Percentiles rank a stretch among this genome's conserved stretches.
Conservation (phyloP, 371 early-diverging fungal species). For the Saksenaea vasiformis region DNA sequence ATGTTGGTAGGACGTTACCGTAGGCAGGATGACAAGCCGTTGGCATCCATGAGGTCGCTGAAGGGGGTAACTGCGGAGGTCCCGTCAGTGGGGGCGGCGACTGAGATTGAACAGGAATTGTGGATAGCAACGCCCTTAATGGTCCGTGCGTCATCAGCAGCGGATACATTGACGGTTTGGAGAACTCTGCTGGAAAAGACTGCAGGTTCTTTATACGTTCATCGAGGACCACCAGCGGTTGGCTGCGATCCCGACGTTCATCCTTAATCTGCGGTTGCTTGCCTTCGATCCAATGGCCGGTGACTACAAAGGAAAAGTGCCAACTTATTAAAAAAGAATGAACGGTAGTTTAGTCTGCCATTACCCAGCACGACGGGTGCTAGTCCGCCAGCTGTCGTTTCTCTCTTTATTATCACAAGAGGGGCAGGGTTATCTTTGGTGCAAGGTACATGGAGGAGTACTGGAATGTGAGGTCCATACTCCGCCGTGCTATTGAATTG, state of each 20-base stretch:
- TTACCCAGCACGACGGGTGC: conserved; percentile 47
- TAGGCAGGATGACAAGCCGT: conserved; percentile 2
- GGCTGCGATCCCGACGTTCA: conserved; percentile 25
- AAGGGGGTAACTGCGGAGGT: background rate
- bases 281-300: conserved; percentile 17
- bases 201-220: conserved; percentile 12
- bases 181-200: conserved; percentile 10
- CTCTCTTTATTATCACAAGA: conserved; percentile 32
- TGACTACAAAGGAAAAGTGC: conserved; percentile 11
- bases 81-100: conserved; percentile 1
- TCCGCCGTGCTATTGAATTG: conserved; percentile 23
- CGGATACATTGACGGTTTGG: conserved; percentile 21
- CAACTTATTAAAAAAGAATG: background rate
- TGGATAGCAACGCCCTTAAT: conserved; percentile 15
- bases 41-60: background rate
- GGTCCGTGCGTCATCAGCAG: conserved; percentile 19
- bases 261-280: conserved; percentile 28
- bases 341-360: background rate
- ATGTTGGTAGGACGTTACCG: background rate
- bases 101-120: conserved; percentile 12
- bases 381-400: conserved; percentile 32
- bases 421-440: conserved; percentile 34
- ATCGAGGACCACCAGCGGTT: conserved; percentile 24
- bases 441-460: conserved; percentile 39
- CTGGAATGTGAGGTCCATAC: conserved; percentile 34